A percentile compares a stretch with the other conserved stretches of the same genome.
Conservation (phyloP, 1,284 basidiomycete genomes). For the Mycena citricolor region DNA sequence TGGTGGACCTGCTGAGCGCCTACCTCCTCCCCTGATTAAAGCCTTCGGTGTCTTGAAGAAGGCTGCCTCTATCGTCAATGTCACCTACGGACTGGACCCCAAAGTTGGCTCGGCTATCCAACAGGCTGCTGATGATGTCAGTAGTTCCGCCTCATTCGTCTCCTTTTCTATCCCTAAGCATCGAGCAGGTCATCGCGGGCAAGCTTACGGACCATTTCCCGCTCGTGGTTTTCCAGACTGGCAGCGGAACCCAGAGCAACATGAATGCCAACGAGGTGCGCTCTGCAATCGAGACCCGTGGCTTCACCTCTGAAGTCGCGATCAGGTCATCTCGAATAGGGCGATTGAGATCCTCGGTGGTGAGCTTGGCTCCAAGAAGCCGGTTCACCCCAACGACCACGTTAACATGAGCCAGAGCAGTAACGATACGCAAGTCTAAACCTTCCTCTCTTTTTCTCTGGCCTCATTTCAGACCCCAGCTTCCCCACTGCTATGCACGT, state of each 20-base stretch:
- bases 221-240: conserved; percentile 98
- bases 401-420: conserved; percentile 99
- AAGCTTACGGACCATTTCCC: conserved; percentile 96
- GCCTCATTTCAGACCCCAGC: conserved; percentile 42
- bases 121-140: conserved; percentile 90
- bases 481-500: conserved; percentile 99
- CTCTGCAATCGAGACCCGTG: not conserved
- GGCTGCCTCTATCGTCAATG: conserved; percentile 92
- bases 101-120: conserved; percentile 90
- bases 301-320: conserved; percentile 5
- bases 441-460: conserved; percentile 2
- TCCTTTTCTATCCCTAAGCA: conserved; percentile 7
- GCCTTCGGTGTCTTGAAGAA: conserved; percentile 99
- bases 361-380: conserved; percentile 93
- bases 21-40: conserved; percentile 94
- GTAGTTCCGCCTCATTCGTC: conserved; percentile 24
- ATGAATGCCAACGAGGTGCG: conserved; percentile 98
- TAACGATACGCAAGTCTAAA: conserved; percentile 83
- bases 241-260: conserved; percentile 98
- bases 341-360: conserved; percentile 98
- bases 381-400: conserved; percentile 99
- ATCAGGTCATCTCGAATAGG: conserved; percentile 94
- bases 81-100: conserved; percentile 87
- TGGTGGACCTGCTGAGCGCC: conserved; percentile 89
- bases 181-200: conserved; percentile 85